Conservation (phyloP, 371 early-diverging fungal genomes). For the Basidiobolus heterosporus region DNA sequence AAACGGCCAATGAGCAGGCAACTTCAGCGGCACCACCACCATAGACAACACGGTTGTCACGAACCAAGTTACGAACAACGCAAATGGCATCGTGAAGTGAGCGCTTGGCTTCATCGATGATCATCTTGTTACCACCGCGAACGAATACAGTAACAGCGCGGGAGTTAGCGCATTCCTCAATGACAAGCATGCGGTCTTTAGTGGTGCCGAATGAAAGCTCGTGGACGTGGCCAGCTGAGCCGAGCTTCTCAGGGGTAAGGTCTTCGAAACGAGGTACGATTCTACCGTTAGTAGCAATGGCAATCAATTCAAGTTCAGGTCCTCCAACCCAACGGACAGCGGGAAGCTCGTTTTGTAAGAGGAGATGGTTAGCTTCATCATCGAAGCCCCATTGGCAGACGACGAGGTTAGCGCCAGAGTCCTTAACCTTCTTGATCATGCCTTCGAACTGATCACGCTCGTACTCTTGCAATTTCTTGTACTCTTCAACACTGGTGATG, state of each 20-base stretch:
- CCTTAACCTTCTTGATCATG: conserved; percentile 96
- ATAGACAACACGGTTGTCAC: conserved; percentile 95
- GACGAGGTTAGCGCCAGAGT: conserved; percentile 93
- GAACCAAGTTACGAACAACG: conserved; percentile 94
- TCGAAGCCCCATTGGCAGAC: conserved; percentile 99
- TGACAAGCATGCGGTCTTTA: conserved; percentile 94
- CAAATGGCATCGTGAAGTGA: conserved; percentile 98
- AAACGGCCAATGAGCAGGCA: conserved; percentile 81
- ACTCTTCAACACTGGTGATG: conserved; percentile 95
- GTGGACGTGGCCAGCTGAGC: conserved; percentile 82
- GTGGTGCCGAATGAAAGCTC: conserved; percentile 96
- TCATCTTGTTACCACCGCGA: conserved; percentile 98
- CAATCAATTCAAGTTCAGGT: conserved; percentile 96
- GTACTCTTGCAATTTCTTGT: conserved; percentile 86
- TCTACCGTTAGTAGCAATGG: conserved; percentile 96
- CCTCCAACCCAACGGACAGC: conserved; percentile 99
- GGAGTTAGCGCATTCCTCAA: conserved; percentile 95
- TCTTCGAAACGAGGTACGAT: conserved; percentile 99
- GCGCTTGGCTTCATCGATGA: conserved; percentile 99
- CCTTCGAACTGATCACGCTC: conserved; percentile 91
- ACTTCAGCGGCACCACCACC: conserved; percentile 99
- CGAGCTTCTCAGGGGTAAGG: conserved; percentile 78
- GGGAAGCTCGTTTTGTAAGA: conserved; percentile 94
- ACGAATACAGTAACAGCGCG: conserved; percentile 97
- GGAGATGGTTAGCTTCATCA: conserved; percentile 99